A percentile compares a stretch with the other conserved stretches of the same genome.
Conservation (phyloP, 306 rosid genomes). For the Vigna angularis region DNA sequence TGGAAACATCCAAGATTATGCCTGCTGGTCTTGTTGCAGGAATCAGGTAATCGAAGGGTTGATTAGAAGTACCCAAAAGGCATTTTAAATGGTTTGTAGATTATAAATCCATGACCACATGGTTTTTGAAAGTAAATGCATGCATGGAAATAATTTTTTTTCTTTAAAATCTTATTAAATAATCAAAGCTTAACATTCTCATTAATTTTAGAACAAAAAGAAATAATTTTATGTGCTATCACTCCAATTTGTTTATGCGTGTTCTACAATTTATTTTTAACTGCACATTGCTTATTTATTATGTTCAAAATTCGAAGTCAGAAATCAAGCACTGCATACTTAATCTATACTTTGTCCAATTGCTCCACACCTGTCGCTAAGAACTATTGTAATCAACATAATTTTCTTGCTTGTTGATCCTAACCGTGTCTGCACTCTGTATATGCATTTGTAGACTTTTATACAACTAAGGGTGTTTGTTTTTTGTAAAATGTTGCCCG, state of each 20-base stretch:
- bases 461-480: neutral
- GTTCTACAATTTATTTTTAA: too few relatives aligned
- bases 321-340: too few relatives aligned
- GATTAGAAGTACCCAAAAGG: neutral
- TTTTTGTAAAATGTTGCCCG: slow-evolving; percentile 4
- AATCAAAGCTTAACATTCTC: slow-evolving; percentile 8
- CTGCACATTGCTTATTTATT: too few relatives aligned
- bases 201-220: slow-evolving; percentile 12
- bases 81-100: slow-evolving; percentile 12
- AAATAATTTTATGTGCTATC: neutral
- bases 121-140: slow-evolving; percentile 25
- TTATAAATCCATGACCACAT: slow-evolving; percentile 14
- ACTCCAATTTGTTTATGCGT: too few relatives aligned
- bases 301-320: too few relatives aligned
- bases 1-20: slow-evolving; percentile 83
- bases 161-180: neutral
- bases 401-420: slow-evolving; percentile 13
- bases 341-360: too few relatives aligned
- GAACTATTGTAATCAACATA: neutral
- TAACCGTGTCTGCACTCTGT: neutral
- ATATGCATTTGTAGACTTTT: too few relatives aligned
- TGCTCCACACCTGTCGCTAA: slow-evolving; percentile 7
- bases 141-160: neutral
- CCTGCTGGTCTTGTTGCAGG: slow-evolving; percentile 93
- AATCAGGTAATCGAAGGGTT: slow-evolving; percentile 63